Evolutionary conservation across 2,329 filamentous ascomycete genomes (phyloP).

Genomic region (Ophiostoma ulmi): DNA sequence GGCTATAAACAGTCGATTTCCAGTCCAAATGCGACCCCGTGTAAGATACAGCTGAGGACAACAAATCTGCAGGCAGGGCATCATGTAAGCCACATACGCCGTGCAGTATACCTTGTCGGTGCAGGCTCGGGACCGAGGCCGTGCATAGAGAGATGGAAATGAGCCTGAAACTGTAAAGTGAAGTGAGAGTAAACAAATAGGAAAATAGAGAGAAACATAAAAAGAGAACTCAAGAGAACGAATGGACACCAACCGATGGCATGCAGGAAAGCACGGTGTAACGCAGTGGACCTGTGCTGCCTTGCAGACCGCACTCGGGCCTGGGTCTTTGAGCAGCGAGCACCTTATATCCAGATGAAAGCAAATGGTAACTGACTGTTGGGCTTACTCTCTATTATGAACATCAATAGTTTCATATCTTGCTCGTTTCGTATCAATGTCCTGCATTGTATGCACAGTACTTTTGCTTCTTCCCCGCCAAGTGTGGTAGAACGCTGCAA

Average conservation of each 20-base stretch:
- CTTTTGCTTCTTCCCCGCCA: constrained; percentile 5
- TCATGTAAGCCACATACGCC: not conserved
- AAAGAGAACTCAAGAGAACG: not conserved
- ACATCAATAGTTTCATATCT: not conserved
- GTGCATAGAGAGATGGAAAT: not conserved
- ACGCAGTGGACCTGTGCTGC: constrained; percentile 3
- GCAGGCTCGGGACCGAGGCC: constrained; percentile 8
- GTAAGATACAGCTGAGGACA: not conserved
- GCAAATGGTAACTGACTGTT: not conserved
- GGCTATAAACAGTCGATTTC: not conserved
- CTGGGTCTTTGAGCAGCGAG: not conserved
- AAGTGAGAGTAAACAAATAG: too few species aligned
- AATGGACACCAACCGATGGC: not conserved
- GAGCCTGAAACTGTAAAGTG: not conserved
- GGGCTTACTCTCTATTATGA: not conserved
- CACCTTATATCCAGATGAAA: not conserved
- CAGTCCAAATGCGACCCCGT: not conserved
- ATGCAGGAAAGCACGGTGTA: not conserved
- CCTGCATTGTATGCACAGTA: constrained; percentile 10
- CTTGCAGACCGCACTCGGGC: not conserved
- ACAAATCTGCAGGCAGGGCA: constrained; percentile 1
- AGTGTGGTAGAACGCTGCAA: constrained; percentile 3
- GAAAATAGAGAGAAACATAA: not conserved
- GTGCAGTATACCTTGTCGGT: not conserved
- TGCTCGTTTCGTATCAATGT: not conserved